Conservation (phyloP, 371 early-diverging fungal species). For the Mucor piriformis region DNA sequence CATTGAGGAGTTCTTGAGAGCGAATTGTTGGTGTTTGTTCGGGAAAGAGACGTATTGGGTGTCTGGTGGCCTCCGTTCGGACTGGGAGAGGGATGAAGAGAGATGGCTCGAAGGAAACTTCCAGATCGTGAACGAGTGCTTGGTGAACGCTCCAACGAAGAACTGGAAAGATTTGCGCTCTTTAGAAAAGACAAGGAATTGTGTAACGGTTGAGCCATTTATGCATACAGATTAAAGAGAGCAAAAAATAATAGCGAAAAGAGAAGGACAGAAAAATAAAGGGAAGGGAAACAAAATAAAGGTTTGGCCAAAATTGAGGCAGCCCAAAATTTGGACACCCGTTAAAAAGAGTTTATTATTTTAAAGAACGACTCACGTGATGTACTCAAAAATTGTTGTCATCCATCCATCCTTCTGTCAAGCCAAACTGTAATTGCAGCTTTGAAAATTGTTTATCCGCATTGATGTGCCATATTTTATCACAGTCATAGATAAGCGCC, state of each 20-base stretch:
- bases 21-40: conserved; percentile 4
- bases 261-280: background rate
- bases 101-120: conserved; percentile 20
- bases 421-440: conserved; percentile 21
- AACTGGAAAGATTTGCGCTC: conserved; percentile 1
- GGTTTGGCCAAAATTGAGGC: background rate
- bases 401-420: conserved; percentile 22
- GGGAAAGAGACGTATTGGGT: background rate
- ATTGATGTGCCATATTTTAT: conserved; percentile 26
- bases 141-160: conserved; percentile 12
- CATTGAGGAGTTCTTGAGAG: background rate
- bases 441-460: conserved; percentile 20
- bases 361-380: no score
- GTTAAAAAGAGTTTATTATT: no score
- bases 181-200: conserved; percentile 17
- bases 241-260: background rate
- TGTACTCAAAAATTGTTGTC: no score
- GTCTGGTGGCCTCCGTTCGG: background rate
- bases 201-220: conserved; percentile 16
- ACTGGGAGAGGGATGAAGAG: conserved; percentile 4
- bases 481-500: conserved; percentile 14
- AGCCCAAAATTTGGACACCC: background rate
- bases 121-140: conserved; percentile 11
- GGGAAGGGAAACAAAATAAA: background rate
- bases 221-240: background rate